Evolutionary conservation across 257 asterid genomes (phyloP), one percentile per base, ranked within the genome.

Genomic region (Salvia hispanica): DNA sequence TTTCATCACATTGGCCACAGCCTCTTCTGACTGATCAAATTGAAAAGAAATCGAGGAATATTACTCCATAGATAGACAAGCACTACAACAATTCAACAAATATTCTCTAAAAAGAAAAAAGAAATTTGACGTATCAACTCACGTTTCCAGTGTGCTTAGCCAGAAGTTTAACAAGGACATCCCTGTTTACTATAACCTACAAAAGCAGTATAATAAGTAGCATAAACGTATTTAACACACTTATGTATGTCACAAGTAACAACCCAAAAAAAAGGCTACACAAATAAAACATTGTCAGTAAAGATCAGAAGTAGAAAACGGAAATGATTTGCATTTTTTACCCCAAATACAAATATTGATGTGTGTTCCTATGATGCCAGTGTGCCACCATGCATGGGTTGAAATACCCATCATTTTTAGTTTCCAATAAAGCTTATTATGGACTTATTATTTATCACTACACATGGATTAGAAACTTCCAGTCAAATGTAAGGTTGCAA

Each of bases 71-170:
- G 64, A 62, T 59, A 44, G 54, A 56, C 9, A 82, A 44, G 9
- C 15, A 64, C 55, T 47, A 72, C 21, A 28, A 18, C 14, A 45
- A 31, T 59, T 7, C 60, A 31, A 54, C 7, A 45, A 2, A 52
- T 71, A 28, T 28, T 11, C 3, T 28, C 60, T 25, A 9, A 0
- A 15, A 47, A 6, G 10, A 10, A 55, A 12, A 56, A 31, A 56
- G 2, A 56, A 55, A 16, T 59, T 13, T 48, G 28, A 53, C 8
- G 42, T 3, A 53, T 71, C 71, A 70, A 82, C 98, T 88, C 75
- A 93, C 98, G 50, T 88, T 88, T 81, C 82, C 96, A 58, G 97
- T 90, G 83, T 90, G 98, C 82, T 81, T 80, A 9, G 97, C 91
- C 55, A 93, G 48, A 65, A 93, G 97, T 76, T 80, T 64, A 72